Base-by-base conservation (phyloP, 176 grass and related monocot genomes). In the Tillandsia leiboldiana region DNA sequence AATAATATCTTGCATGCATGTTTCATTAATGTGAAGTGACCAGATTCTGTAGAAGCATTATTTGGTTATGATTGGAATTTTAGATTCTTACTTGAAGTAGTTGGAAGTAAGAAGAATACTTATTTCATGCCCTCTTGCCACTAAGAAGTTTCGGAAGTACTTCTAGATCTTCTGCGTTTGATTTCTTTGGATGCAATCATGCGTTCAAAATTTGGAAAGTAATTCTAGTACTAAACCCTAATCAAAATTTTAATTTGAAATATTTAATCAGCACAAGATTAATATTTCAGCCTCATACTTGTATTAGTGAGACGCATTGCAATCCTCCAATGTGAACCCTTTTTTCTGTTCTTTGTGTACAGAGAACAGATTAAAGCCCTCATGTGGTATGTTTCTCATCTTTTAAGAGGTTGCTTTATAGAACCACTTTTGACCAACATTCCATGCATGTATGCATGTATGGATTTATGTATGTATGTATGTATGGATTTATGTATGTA, bases 81-180 rank as follows among this genome's bases (percentile, higher is more conserved):
- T 59, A 17, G 26, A 42, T 67, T 67, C 28, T 67, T 67, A 11
- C n/a, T 67, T 67, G 65, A 67, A n/a, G 8, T 48, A 47, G 64
- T 67, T 42, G 5, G 26, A n/a, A 15, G 48, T 15, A 67, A 67
- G 13, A 42, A 42, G 13, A 42, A 42, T 42, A 42, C 33, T 49
- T n/a, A 47, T 67, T 67, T 67, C 29, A 67, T 67, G 65, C 15
- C 17, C 33, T 67, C 33, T 67, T 67, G 65, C 65, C 27, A 49
- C 15, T 49, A 15, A 47, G 28, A 12, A 15, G 7, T 67, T 14
- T 49, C 29, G 4, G 33, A 42, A 42, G 33, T 42, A 29, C n/a
- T 42, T 48, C 42, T 18, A 26, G 10, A 14, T 49, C 33, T 18
- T 59, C n/a, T 59, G n/a, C 22, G 7, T 61, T 10, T 61, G 3